A percentile compares a stretch with the other conserved stretches of the same genome.
These are phyloP conservation scores for Chrysosporium queenslandicum DNA, from an alignment of 2,329 filamentous ascomycete species.

Conservation along the genomic window DNA sequence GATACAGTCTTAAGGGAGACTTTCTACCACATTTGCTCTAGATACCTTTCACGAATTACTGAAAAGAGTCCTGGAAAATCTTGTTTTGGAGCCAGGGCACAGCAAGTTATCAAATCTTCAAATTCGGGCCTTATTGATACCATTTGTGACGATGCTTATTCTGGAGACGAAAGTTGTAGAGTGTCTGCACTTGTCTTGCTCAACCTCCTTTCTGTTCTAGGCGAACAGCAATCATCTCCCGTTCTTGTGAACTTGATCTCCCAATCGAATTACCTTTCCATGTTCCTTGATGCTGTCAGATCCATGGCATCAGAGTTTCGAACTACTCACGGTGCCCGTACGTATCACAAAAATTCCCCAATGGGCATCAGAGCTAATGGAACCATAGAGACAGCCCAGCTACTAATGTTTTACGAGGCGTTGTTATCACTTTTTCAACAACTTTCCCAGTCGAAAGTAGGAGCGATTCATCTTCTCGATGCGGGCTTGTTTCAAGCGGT, in stretches of 20 bases:
- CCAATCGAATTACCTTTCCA: conserved; percentile 79
- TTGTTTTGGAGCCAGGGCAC: conserved; percentile 32
- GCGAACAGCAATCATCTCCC: conserved; percentile 59
- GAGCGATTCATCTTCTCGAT: conserved; percentile 77
- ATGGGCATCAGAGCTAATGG: not conserved
- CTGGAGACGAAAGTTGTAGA: conserved; percentile 69
- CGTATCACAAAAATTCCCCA: conserved; percentile 19
- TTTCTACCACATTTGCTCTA: conserved; percentile 86
- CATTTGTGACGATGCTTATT: conserved; percentile 86
- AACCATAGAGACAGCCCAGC: conserved; percentile 42
- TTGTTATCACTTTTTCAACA: conserved; percentile 74
- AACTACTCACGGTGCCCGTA: conserved; percentile 49
- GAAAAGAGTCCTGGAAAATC: conserved; percentile 22
- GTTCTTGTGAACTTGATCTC: conserved; percentile 70
- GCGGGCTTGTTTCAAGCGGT: conserved; percentile 77
- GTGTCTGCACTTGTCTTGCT: conserved; percentile 80
- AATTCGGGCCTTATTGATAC: conserved; percentile 75
- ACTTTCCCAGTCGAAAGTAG: conserved; percentile 71
- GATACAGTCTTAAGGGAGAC: conserved; percentile 64
- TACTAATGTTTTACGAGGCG: conserved; percentile 57
- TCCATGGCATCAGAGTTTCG: conserved; percentile 64
- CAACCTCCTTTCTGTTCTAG: conserved; percentile 63
- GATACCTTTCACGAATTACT: conserved; percentile 56
- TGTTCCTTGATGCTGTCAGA: conserved; percentile 80
- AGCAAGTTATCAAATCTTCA: conserved; percentile 64